Conservation (phyloP, 768 basidiomycete species). For the Dendrothele bispora region DNA sequence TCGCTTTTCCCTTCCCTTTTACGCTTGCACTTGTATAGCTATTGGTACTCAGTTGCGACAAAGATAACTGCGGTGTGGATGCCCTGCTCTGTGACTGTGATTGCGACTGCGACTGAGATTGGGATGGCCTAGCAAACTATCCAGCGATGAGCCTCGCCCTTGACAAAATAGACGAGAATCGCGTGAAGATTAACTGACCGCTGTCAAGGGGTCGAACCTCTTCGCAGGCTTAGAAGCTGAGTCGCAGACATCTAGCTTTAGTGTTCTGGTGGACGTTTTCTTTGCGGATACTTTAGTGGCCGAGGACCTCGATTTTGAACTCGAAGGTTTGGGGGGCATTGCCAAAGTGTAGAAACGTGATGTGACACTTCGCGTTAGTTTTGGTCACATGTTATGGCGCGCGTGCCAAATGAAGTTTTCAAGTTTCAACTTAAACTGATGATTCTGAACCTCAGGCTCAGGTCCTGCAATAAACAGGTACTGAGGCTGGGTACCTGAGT, state of each 20-base stretch:
- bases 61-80: background rate
- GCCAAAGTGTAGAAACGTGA: too few relatives aligned
- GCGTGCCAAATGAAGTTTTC: too few relatives aligned
- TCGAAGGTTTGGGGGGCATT: too few relatives aligned
- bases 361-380: too few relatives aligned
- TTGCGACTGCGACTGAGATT: constrained; percentile 1
- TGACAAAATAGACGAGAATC: background rate
- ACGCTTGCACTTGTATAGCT: constrained; percentile 10
- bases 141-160: background rate
- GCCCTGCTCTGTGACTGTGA: background rate
- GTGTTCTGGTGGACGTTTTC: too few relatives aligned
- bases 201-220: constrained; percentile 23
- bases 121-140: background rate
- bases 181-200: constrained; percentile 11
- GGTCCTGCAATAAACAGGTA: too few relatives aligned
- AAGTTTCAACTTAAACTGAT: too few relatives aligned
- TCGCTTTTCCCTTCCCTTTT: constrained; percentile 18
- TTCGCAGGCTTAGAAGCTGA: background rate
- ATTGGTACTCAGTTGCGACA: constrained; percentile 8
- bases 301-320: too few relatives aligned
- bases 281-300: too few relatives aligned
- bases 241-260: constrained; percentile 3
- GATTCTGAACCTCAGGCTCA: too few relatives aligned
- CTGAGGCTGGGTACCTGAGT: too few relatives aligned
- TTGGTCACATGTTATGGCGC: too few relatives aligned